Evolutionary conservation across 2,329 filamentous ascomycete species (phyloP).

Genomic region (Phoma sp.): DNA sequence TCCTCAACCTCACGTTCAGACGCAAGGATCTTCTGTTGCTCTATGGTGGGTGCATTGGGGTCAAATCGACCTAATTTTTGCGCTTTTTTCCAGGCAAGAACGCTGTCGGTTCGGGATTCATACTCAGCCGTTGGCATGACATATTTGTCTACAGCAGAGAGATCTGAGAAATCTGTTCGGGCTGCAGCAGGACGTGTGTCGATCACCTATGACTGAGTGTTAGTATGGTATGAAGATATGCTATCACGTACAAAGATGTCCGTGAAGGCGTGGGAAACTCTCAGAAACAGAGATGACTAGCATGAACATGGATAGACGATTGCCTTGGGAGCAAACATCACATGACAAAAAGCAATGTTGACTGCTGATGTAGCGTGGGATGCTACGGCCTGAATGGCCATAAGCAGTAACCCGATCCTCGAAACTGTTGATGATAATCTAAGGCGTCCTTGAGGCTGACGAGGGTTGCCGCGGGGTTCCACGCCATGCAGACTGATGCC

Average conservation of each 20-base stretch:
- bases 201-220: constrained; percentile 63
- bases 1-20: constrained; percentile 72
- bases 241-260: constrained; percentile 19
- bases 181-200: constrained; percentile 79
- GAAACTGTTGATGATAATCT: neutral
- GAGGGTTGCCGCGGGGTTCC: constrained; percentile 30
- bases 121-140: constrained; percentile 86
- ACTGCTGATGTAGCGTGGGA: neutral
- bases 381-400: neutral
- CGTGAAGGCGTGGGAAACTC: neutral
- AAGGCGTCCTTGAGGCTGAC: constrained; percentile 1
- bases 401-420: neutral
- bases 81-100: constrained; percentile 94
- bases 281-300: neutral
- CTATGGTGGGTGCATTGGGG: constrained; percentile 75
- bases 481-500: constrained; percentile 17
- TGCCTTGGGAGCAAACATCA: neutral
- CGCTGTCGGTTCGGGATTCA: constrained; percentile 82
- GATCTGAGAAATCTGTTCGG: constrained; percentile 80
- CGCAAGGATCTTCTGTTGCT: constrained; percentile 73
- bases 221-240: constrained; percentile 30
- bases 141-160: constrained; percentile 85
- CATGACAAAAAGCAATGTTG: constrained; percentile 3
- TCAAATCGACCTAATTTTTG: constrained; percentile 97
- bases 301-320: neutral